These are phyloP conservation scores for Fusarium scirpi DNA, from an alignment of 2,329 filamentous ascomycete genomes.

Conservation along the genomic window DNA sequence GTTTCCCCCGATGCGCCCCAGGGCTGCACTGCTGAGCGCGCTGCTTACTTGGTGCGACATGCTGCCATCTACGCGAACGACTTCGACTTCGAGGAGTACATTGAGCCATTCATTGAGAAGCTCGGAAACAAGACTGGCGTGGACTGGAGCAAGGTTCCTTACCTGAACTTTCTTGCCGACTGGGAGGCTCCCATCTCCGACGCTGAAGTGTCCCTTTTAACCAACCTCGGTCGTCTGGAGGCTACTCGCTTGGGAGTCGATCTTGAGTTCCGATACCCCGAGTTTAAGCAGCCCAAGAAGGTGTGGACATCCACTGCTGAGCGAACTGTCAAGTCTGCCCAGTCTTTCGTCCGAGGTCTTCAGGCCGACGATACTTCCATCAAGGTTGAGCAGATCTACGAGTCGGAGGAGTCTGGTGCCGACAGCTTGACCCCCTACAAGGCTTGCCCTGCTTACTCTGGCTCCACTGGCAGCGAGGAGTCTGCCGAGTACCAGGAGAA, in stretches of 20 bases:
- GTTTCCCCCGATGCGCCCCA: constrained; percentile 55
- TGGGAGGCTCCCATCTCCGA: constrained; percentile 70
- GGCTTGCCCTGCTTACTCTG: constrained; percentile 72
- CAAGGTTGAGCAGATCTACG: constrained; percentile 66
- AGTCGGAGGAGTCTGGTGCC: constrained; percentile 68
- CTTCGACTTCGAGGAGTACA: constrained; percentile 68
- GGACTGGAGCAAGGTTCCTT: constrained; percentile 67
- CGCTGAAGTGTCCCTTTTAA: constrained; percentile 69
- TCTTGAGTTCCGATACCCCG: constrained; percentile 68
- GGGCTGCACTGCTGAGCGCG: constrained; percentile 63
- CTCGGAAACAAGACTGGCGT: constrained; percentile 66
- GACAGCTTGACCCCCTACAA: constrained; percentile 73
- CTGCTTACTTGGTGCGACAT: constrained; percentile 69
- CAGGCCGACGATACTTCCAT: constrained; percentile 66
- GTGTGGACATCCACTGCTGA: constrained; percentile 74
- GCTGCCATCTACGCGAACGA: constrained; percentile 72
- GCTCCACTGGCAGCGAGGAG: constrained; percentile 67
- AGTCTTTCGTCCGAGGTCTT: constrained; percentile 68
- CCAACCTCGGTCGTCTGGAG: constrained; percentile 70
- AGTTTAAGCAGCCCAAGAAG: constrained; percentile 63
- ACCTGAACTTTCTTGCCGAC: constrained; percentile 65
- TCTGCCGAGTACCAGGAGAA: constrained; percentile 61
- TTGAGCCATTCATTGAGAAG: constrained; percentile 69
- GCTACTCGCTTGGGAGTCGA: constrained; percentile 69
- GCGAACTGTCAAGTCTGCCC: constrained; percentile 68